Conservation (phyloP, 2,329 filamentous ascomycete species). For the Ascochyta viciae-villosae region DNA sequence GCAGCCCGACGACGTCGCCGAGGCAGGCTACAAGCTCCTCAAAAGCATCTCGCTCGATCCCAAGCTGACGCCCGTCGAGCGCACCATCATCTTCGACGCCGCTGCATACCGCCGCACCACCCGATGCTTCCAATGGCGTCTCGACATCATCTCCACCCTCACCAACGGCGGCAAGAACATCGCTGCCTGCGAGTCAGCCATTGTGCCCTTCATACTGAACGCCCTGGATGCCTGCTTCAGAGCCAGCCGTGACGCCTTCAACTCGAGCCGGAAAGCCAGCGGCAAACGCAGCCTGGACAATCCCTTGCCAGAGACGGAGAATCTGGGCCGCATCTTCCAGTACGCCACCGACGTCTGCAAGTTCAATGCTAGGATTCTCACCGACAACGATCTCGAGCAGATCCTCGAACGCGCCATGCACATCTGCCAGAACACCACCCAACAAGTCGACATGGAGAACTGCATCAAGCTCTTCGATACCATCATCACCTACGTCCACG, state of each 20-base stretch:
- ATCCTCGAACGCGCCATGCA: slow-evolving; percentile 68
- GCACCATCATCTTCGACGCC: slow-evolving; percentile 49
- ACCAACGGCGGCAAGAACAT: slow-evolving; percentile 49
- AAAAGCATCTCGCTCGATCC: slow-evolving; percentile 42
- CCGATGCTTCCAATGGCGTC: slow-evolving; percentile 40
- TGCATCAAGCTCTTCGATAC: slow-evolving; percentile 74
- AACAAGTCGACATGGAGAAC: slow-evolving; percentile 68
- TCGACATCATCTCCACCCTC: slow-evolving; percentile 46
- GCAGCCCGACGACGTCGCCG: slow-evolving; percentile 42
- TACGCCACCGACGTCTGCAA: slow-evolving; percentile 75
- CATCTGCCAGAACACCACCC: slow-evolving; percentile 73
- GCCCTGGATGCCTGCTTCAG: slow-evolving; percentile 46
- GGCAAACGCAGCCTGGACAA: slow-evolving; percentile 34
- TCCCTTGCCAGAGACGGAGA: slow-evolving; percentile 36
- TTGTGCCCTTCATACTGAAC: slow-evolving; percentile 43
- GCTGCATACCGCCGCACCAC: slow-evolving; percentile 38
- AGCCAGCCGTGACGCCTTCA: slow-evolving; percentile 36
- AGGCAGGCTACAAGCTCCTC: slow-evolving; percentile 46
- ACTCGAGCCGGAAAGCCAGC: slow-evolving; percentile 30
- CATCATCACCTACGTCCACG: slow-evolving; percentile 74
- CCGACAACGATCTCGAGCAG: slow-evolving; percentile 65
- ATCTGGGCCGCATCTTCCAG: slow-evolving; percentile 66
- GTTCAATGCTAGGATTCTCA: slow-evolving; percentile 75
- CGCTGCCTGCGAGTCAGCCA: slow-evolving; percentile 46
- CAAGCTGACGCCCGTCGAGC: slow-evolving; percentile 45